Evolutionary conservation across 805 yeast species (phyloP).

Genomic region (Candida peoriensis): DNA sequence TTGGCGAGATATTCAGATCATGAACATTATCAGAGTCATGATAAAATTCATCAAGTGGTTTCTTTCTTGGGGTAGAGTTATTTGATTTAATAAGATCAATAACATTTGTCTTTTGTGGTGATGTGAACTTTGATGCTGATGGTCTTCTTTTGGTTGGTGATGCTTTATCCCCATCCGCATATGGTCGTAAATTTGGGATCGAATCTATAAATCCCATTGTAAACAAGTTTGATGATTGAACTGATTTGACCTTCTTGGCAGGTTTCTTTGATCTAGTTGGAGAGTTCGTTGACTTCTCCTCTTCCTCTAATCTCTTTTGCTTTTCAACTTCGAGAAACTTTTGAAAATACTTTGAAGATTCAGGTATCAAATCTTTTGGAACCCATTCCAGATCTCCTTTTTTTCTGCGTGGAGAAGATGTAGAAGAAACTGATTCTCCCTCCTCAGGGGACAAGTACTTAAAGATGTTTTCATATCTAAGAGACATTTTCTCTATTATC

Average conservation of each 20-base stretch:
- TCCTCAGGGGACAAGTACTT: not conserved
- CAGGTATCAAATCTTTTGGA: constrained; percentile 3
- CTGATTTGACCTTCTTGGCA: not conserved
- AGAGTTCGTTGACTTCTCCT: not conserved
- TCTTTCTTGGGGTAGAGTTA: not conserved
- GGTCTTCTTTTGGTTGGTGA: constrained; percentile 6
- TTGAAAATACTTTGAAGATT: not conserved
- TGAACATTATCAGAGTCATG: too few relatives aligned
- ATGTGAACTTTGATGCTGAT: not conserved
- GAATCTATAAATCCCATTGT: constrained; percentile 1
- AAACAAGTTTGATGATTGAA: not conserved
- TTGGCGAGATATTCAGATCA: too few relatives aligned
- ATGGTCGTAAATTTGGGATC: not conserved
- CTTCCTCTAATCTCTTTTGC: not conserved
- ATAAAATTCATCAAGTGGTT: too few relatives aligned
- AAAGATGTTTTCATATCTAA: constrained; percentile 1
- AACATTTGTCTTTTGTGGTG: not conserved
- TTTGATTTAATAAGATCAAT: not conserved
- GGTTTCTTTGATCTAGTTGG: not conserved
- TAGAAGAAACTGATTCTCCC: not conserved
- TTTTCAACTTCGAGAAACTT: not conserved
- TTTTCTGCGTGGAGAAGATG: constrained; percentile 5
- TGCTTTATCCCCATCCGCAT: too few relatives aligned
- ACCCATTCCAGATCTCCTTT: constrained; percentile 10
- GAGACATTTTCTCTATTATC: not conserved